Evolutionary conservation across 1,284 basidiomycete genomes (phyloP).

Genomic region (Moniliophthora roreri): DNA sequence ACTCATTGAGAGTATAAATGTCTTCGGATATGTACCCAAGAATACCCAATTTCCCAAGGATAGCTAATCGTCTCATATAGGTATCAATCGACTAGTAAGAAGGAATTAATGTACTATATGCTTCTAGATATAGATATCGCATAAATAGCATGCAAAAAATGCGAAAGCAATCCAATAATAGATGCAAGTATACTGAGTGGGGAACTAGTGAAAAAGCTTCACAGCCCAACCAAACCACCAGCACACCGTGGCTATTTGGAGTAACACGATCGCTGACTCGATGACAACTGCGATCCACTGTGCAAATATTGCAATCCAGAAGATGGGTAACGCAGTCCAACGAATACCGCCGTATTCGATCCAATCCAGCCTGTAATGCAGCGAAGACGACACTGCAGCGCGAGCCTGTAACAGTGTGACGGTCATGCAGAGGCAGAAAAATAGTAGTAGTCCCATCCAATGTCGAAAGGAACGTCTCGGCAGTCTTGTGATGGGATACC

Average conservation of each 20-base stretch:
- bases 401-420: conserved; percentile 53
- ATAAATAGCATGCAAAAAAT: background rate
- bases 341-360: conserved; percentile 58
- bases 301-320: conserved; percentile 54
- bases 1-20: too few species aligned
- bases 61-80: too few species aligned
- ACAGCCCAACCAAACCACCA: conserved; percentile 76
- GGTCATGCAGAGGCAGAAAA: conserved; percentile 44
- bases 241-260: conserved; percentile 52
- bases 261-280: conserved; percentile 52
- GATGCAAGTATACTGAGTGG: conserved; percentile 1
- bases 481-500: conserved; percentile 56
- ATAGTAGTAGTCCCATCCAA: conserved; percentile 59
- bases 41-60: too few species aligned
- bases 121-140: background rate
- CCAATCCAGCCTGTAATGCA: conserved; percentile 51
- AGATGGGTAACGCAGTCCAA: conserved; percentile 59
- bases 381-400: conserved; percentile 49
- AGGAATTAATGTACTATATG: background rate
- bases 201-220: conserved; percentile 29
- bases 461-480: conserved; percentile 66
- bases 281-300: conserved; percentile 62
- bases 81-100: too few species aligned
- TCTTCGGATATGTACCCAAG: too few species aligned
- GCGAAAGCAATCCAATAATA: background rate